phyloP scores from a whole-genome alignment of 192 early-diverging fungal genomes.

The Coemansia asiatica region DNA sequence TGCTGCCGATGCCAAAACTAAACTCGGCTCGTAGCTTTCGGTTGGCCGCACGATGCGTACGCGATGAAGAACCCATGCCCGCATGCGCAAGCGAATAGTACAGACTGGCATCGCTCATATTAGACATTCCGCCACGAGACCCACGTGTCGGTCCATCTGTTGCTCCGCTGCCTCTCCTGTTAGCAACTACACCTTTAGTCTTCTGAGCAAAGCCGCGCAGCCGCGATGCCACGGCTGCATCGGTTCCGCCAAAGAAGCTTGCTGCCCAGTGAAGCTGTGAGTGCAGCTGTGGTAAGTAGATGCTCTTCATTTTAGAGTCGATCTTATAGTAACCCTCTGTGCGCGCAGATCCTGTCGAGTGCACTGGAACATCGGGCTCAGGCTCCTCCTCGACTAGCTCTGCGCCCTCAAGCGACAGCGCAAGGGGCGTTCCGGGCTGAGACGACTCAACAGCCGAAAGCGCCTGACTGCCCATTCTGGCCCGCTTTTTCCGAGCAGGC shows the following conservation, averaged over 20 bases:
- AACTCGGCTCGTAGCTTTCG: constrained; percentile 57
- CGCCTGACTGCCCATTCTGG: constrained; percentile 23
- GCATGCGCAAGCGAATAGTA: constrained; percentile 45
- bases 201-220: constrained; percentile 40
- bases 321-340: constrained; percentile 79
- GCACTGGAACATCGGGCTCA: constrained; percentile 36
- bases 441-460: constrained; percentile 7
- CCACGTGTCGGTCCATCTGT: constrained; percentile 11
- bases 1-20: constrained; percentile 63
- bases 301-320: constrained; percentile 63
- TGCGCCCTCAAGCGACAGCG: background rate
- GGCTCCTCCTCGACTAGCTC: background rate
- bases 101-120: constrained; percentile 27
- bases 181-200: constrained; percentile 4
- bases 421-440: constrained; percentile 34
- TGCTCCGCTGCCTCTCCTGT: background rate
- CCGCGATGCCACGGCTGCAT: constrained; percentile 48
- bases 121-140: constrained; percentile 12
- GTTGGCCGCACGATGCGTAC: constrained; percentile 70
- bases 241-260: constrained; percentile 52
- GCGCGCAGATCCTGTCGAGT: constrained; percentile 76
- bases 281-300: constrained; percentile 61
- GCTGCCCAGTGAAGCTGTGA: constrained; percentile 54
- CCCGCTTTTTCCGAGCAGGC: constrained; percentile 8
- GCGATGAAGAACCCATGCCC: constrained; percentile 57